Evolutionary conservation across 1,284 basidiomycete species (phyloP).

Genomic region (Heterobasidion occidentale): DNA sequence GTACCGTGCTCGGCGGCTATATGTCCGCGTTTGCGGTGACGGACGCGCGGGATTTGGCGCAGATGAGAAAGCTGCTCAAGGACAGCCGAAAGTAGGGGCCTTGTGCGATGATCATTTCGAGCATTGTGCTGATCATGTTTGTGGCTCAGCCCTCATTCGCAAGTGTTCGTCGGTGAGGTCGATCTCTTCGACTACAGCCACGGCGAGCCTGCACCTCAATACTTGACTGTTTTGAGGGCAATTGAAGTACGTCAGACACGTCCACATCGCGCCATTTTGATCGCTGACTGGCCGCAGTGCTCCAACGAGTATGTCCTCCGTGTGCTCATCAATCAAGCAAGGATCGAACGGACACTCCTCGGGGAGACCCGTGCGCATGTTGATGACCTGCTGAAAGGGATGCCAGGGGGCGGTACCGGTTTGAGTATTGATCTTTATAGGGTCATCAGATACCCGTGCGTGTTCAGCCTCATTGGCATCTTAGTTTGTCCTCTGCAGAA

Average conservation of each 20-base stretch:
- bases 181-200: conserved; percentile 73
- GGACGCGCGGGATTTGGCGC: conserved; percentile 56
- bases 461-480: conserved; percentile 8
- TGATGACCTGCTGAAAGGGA: conserved; percentile 39
- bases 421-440: conserved; percentile 54
- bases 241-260: conserved; percentile 53
- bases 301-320: conserved; percentile 72
- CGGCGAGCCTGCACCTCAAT: conserved; percentile 54
- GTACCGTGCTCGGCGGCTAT: conserved; percentile 51
- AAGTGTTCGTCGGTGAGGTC: conserved; percentile 57
- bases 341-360: conserved; percentile 72
- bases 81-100: conserved; percentile 47
- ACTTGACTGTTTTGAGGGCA: conserved; percentile 78
- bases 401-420: conserved; percentile 42
- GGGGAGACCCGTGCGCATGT: conserved; percentile 53
- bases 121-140: conserved; percentile 1
- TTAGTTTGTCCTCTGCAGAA: neutral
- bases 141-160: conserved; percentile 25
- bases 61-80: conserved; percentile 57
- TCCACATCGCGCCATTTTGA: neutral
- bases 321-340: conserved; percentile 68
- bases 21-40: conserved; percentile 79
- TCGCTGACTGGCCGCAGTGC: conserved; percentile 39
- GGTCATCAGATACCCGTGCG: conserved; percentile 57
- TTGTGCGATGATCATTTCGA: neutral